These are phyloP conservation scores for Apophysomyces sp. DNA, from an alignment of 371 early-diverging fungal species.

Conservation along the genomic window DNA sequence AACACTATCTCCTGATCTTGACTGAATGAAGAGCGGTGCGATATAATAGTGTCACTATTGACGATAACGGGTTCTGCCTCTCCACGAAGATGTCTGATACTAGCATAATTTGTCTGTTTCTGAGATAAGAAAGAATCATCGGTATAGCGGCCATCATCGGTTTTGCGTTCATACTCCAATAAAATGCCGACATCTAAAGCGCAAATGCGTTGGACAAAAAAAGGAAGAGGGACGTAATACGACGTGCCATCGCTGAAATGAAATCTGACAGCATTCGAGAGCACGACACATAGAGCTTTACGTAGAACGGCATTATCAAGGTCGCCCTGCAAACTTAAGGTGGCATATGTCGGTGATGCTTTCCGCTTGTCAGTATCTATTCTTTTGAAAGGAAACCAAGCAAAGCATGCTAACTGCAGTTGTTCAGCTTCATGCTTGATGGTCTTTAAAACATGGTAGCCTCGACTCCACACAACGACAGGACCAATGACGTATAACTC, in stretches of 20 bases:
- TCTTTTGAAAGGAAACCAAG: slow-evolving; percentile 18
- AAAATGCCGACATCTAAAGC: slow-evolving; percentile 15
- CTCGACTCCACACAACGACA: slow-evolving; percentile 21
- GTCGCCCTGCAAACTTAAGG: neutral
- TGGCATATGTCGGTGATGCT: neutral
- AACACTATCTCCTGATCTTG: slow-evolving; percentile 12
- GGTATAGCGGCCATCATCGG: neutral
- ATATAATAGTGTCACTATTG: neutral
- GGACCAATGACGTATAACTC: slow-evolving; percentile 14
- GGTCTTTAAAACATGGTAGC: slow-evolving; percentile 9
- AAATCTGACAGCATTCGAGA: slow-evolving; percentile 14
- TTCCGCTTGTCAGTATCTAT: neutral
- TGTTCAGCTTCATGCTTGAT: slow-evolving; percentile 12
- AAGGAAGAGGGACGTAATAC: slow-evolving; percentile 13
- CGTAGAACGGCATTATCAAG: neutral
- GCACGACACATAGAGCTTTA: slow-evolving; percentile 17
- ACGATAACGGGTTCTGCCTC: slow-evolving; percentile 8
- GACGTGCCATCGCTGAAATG: slow-evolving; percentile 16
- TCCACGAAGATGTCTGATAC: slow-evolving; percentile 6
- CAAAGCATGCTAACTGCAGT: slow-evolving; percentile 17
- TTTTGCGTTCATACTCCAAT: slow-evolving; percentile 9
- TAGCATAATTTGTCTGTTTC: neutral
- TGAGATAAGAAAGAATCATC: neutral
- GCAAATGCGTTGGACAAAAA: slow-evolving; percentile 11
- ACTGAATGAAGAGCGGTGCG: neutral